Evolutionary conservation across 2,329 filamentous ascomycete species (phyloP).

Genomic region (Cytospora leucostoma): DNA sequence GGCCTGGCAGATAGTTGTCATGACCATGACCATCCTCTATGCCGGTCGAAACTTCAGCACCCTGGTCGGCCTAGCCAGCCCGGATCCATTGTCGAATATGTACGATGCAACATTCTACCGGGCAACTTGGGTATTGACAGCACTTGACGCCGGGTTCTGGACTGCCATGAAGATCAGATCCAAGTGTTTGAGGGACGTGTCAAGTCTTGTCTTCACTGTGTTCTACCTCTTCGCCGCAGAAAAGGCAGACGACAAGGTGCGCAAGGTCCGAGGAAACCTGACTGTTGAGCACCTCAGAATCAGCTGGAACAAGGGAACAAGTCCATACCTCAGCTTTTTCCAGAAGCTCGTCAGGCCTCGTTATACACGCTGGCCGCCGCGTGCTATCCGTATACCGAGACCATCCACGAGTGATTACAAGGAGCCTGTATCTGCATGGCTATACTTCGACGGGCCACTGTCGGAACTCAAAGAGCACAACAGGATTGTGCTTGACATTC

Average conservation of each 20-base stretch:
- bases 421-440: constrained; percentile 81
- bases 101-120: constrained; percentile 92
- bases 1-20: constrained; percentile 83
- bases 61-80: constrained; percentile 84
- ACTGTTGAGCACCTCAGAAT: constrained; percentile 90
- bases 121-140: constrained; percentile 95
- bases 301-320: constrained; percentile 93
- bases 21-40: constrained; percentile 90
- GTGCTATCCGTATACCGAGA: constrained; percentile 80
- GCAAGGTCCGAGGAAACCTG: constrained; percentile 81
- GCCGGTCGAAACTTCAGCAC: constrained; percentile 91
- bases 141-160: constrained; percentile 96
- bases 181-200: constrained; percentile 79
- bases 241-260: constrained; percentile 93
- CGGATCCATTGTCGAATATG: constrained; percentile 90
- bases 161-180: constrained; percentile 87
- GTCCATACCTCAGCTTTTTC: constrained; percentile 77
- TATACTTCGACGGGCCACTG: constrained; percentile 91
- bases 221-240: constrained; percentile 95
- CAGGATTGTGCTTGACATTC: constrained; percentile 83
- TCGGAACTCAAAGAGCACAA: constrained; percentile 74
- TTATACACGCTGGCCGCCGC: constrained; percentile 77
- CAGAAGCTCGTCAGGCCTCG: constrained; percentile 74
- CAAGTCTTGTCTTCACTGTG: constrained; percentile 78
- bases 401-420: constrained; percentile 79